Percentiles rank a stretch among this genome's conserved stretches.
These are phyloP conservation scores for Aspergillus caelatus DNA, from an alignment of 2,329 filamentous ascomycete genomes.

Conservation along the genomic window DNA sequence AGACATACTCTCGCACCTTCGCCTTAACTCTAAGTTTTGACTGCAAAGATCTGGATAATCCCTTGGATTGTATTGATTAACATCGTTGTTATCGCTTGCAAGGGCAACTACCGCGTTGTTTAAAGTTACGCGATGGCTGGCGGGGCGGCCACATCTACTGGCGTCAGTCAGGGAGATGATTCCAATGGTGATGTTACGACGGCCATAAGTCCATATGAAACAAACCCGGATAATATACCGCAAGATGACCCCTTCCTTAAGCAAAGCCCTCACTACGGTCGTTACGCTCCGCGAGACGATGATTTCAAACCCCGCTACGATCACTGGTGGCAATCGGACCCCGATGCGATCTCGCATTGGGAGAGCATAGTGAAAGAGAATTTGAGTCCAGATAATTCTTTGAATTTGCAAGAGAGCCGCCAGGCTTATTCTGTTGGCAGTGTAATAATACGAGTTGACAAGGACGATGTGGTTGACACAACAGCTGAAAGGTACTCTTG, in stretches of 20 bases:
- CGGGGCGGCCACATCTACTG: conserved; percentile 23
- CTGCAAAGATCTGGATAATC: background rate
- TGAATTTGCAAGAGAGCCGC: conserved; percentile 33
- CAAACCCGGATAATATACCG: conserved; percentile 33
- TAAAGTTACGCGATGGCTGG: conserved; percentile 21
- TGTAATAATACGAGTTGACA: conserved; percentile 41
- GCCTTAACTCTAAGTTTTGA: background rate
- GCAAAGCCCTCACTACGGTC: conserved; percentile 37
- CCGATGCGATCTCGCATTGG: conserved; percentile 38
- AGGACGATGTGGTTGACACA: conserved; percentile 27
- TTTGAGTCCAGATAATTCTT: conserved; percentile 35
- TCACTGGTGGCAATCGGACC: conserved; percentile 36
- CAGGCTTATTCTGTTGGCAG: conserved; percentile 40
- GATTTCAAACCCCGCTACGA: conserved; percentile 41
- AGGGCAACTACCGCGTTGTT: background rate
- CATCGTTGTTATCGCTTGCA: background rate
- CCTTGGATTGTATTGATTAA: background rate
- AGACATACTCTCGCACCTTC: background rate
- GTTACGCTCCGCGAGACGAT: conserved; percentile 34
- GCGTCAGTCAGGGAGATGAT: conserved; percentile 28
- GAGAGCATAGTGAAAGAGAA: conserved; percentile 34
- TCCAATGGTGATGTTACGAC: conserved; percentile 14
- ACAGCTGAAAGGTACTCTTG: conserved; percentile 35
- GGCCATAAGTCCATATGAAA: conserved; percentile 38
- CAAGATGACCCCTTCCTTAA: conserved; percentile 38